These are phyloP conservation scores for Oryza glaberrima DNA, from an alignment of 176 grass and related monocot genomes.

Conservation along the genomic window DNA sequence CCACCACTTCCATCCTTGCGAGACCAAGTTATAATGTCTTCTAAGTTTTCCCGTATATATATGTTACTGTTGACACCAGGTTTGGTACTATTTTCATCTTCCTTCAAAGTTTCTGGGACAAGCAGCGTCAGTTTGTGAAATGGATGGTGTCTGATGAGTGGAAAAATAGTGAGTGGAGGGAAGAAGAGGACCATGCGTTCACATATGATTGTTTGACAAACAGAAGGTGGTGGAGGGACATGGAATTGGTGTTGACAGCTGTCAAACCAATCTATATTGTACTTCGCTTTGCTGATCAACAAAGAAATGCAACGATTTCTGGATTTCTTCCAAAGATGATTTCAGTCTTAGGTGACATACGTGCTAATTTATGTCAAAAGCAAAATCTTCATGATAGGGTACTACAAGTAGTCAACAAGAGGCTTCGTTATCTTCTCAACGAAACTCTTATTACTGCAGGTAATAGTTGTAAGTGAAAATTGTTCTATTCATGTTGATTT, in stretches of 20 bases:
- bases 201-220: neutral
- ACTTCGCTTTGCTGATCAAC: neutral
- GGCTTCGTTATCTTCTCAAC: neutral
- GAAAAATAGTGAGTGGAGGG: neutral
- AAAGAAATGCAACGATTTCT: neutral
- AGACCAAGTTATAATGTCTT: too few species aligned
- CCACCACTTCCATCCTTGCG: too few species aligned
- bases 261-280: neutral
- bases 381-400: neutral
- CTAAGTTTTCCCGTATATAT: too few species aligned
- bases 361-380: neutral
- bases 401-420: neutral
- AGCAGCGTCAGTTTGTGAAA: neutral
- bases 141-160: constrained; percentile 2
- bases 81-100: constrained; percentile 4
- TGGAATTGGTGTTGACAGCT: neutral
- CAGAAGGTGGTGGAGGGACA: neutral
- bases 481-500: neutral
- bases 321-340: neutral
- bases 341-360: neutral
- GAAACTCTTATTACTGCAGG: neutral
- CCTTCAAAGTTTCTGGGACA: neutral
- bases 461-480: neutral
- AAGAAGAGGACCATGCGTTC: neutral
- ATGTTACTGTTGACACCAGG: neutral